phyloP scores from a whole-genome alignment of 371 early-diverging fungal species.

The Gilbertella persicaria region DNA sequence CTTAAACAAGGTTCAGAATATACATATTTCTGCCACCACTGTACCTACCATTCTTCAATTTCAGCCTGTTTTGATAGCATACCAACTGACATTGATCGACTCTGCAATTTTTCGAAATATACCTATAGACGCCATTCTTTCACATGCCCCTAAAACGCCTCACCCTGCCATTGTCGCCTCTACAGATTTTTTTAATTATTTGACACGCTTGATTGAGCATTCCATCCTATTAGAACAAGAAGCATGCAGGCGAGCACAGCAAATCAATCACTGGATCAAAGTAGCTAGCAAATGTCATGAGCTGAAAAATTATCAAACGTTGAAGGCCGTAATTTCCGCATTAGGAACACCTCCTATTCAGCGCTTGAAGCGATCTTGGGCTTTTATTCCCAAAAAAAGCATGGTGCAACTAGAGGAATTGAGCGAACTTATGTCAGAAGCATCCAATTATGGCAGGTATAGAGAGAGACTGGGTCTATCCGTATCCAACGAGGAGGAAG shows the following conservation, averaged over 20 bases:
- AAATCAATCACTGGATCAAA: conserved; percentile 75
- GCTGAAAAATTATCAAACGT: conserved; percentile 70
- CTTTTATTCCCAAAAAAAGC: conserved; percentile 67
- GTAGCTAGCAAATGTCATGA: conserved; percentile 63
- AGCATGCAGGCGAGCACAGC: conserved; percentile 64
- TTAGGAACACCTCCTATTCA: conserved; percentile 76
- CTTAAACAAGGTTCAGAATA: conserved; percentile 54
- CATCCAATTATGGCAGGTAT: conserved; percentile 70
- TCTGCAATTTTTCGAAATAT: conserved; percentile 70
- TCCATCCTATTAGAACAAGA: conserved; percentile 65
- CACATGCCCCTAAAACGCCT: conserved; percentile 67
- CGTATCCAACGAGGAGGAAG: conserved; percentile 3
- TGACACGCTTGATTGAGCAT: conserved; percentile 74
- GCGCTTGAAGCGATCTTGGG: conserved; percentile 76
- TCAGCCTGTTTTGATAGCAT: conserved; percentile 67
- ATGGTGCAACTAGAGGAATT: conserved; percentile 55
- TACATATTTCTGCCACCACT: conserved; percentile 56
- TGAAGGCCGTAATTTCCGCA: conserved; percentile 74
- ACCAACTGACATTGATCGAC: conserved; percentile 75
- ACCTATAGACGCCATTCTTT: conserved; percentile 58
- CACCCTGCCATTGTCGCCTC: conserved; percentile 68
- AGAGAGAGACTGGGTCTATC: conserved; percentile 48
- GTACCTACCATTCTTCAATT: conserved; percentile 64
- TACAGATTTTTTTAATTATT: conserved; percentile 82
- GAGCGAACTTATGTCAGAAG: conserved; percentile 66